Evolutionary conservation across 2,329 filamentous ascomycete species (phyloP).

Genomic region (Penicillium sclerotigenum): DNA sequence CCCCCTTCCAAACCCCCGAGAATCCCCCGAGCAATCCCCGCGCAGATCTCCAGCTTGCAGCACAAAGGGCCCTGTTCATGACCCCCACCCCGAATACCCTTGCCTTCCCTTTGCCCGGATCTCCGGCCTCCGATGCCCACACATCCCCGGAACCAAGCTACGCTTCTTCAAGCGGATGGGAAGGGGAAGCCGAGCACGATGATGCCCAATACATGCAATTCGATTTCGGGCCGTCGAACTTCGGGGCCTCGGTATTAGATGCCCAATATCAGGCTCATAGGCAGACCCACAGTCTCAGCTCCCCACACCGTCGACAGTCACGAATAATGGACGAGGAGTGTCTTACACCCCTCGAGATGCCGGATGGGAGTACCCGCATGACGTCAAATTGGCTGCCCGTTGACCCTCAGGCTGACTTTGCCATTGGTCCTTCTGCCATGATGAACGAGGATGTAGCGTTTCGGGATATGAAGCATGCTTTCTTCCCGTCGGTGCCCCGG

Average conservation of each 20-base stretch:
- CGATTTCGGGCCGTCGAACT: background rate
- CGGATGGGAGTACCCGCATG: slow-evolving; percentile 31
- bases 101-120: slow-evolving; percentile 10
- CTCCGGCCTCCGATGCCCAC: slow-evolving; percentile 21
- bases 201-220: background rate
- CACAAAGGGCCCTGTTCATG: slow-evolving; percentile 20
- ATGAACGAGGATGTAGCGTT: slow-evolving; percentile 1
- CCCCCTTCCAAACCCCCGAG: slow-evolving; percentile 4
- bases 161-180: slow-evolving; percentile 20
- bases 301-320: background rate
- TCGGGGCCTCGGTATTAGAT: background rate
- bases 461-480: slow-evolving; percentile 8
- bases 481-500: slow-evolving; percentile 4
- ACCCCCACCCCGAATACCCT: slow-evolving; percentile 6
- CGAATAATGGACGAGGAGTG: slow-evolving; percentile 9
- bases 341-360: slow-evolving; percentile 32
- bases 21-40: background rate
- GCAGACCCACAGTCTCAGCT: background rate
- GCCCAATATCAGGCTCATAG: background rate
- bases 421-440: slow-evolving; percentile 16
- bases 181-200: slow-evolving; percentile 23
- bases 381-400: slow-evolving; percentile 28
- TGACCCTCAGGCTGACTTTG: slow-evolving; percentile 23
- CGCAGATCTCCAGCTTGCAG: slow-evolving; percentile 7
- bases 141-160: slow-evolving; percentile 24